These are phyloP conservation scores for Paraleonurus japonicus DNA, from an alignment of 257 asterid species.

Conservation along the genomic window DNA sequence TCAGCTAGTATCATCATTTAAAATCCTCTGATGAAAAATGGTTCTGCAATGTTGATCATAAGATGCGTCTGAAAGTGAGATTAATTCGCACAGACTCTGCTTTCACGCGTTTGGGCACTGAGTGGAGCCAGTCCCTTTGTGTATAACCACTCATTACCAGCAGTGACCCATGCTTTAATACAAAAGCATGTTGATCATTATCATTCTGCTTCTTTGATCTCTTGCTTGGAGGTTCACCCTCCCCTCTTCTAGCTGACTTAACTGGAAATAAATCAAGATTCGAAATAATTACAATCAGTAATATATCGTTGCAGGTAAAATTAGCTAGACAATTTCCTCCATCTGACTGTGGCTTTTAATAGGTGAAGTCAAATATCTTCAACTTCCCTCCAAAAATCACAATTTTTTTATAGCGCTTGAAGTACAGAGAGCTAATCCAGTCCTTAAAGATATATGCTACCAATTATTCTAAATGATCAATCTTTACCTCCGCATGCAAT, in stretches of 20 bases:
- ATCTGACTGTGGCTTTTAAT: too few species aligned
- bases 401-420: not conserved
- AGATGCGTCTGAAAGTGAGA: slow-evolving; percentile 76
- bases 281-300: not conserved
- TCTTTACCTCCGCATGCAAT: not conserved
- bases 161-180: slow-evolving; percentile 79
- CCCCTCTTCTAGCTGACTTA: slow-evolving; percentile 35
- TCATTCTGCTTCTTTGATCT: slow-evolving; percentile 42
- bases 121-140: slow-evolving; percentile 91
- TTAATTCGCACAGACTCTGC: slow-evolving; percentile 68
- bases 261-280: slow-evolving; percentile 10
- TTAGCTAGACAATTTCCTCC: not conserved
- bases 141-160: slow-evolving; percentile 88
- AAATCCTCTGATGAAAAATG: not conserved
- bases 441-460: not conserved
- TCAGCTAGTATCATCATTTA: not conserved
- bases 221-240: slow-evolving; percentile 58
- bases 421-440: not conserved
- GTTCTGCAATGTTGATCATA: slow-evolving; percentile 26
- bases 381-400: not conserved
- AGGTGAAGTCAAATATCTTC: not conserved
- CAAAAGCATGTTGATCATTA: slow-evolving; percentile 51
- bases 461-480: not conserved
- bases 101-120: slow-evolving; percentile 88
- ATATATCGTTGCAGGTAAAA: not conserved